Base-by-base conservation (phyloP, 768 basidiomycete genomes). In the Sporobolomyces phaffii region DNA sequence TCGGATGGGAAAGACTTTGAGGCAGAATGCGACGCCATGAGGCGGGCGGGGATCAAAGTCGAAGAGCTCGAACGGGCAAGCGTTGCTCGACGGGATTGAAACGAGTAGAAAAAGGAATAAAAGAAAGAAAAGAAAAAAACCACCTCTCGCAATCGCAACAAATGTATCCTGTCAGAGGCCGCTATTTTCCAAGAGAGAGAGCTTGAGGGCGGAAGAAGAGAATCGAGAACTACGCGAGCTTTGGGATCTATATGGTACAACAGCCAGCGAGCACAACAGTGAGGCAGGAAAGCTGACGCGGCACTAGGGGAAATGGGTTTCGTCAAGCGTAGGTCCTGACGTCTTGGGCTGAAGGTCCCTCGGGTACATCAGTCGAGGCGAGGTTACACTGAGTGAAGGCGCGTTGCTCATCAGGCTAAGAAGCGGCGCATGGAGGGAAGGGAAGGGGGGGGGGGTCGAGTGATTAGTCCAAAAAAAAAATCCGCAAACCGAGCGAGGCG, bases 361-460 rank as follows among this genome's bases (percentile, higher is more conserved):
- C 76, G 0, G 88, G 88, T 51, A 86, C 85, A 54, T 84, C 84
- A 41, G 86, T 87, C 5, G 86, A 87, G 26, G 90, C 90, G n/a
- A 92, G 82, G 75, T 90, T 90, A 79, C 90, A 91, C 78, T 79
- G 75, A 60, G 61, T 51, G 49, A 60, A 59, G 22, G 56, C 51
- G 9, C 29, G 36, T 24, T 24, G 8, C 40, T 60, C 40, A 20
- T 56, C 53, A 17, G 59, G 45, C 59, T 50, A 18, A n/a, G 33
- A 14, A 28, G 24, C 34, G 22, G 43, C 11, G 24, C 26, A 24
- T 9, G 15, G 17, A 38, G 24, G 15, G 31, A 38, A 29, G 26
- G 28, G 22, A 24, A 38, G 14, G 2, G 24, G 5, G 18, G 3
- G 11, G 5, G 14, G 52, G 13, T 14, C 17, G 36, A 36, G 13